phyloP scores from a whole-genome alignment of 768 basidiomycete genomes.

The Clitopilus hobsonii region DNA sequence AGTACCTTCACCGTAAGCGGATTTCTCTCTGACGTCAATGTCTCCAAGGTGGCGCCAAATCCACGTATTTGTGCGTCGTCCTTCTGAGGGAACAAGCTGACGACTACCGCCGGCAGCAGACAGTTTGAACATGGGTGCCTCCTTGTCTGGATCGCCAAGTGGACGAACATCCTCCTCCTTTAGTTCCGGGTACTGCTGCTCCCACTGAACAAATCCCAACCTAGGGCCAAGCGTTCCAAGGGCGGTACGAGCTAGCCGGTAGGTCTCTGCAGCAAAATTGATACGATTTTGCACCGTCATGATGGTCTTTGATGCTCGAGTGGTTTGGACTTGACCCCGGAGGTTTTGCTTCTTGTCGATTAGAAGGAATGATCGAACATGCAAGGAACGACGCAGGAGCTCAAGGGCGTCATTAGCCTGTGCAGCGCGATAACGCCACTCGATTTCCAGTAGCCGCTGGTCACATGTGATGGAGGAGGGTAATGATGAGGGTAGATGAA shows the following conservation, averaged over 20 bases:
- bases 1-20: neutral
- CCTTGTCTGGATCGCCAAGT: neutral
- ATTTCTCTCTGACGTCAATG: neutral
- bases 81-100: neutral
- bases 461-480: slow-evolving; percentile 1
- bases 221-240: neutral
- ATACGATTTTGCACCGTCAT: neutral
- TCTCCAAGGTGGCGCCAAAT: neutral
- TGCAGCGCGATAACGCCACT: slow-evolving; percentile 7
- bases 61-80: neutral
- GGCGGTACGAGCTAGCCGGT: slow-evolving; percentile 4
- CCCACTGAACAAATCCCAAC: slow-evolving; percentile 1
- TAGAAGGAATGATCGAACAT: slow-evolving; percentile 3
- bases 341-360: slow-evolving; percentile 6
- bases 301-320: slow-evolving; percentile 1
- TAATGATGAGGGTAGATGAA: slow-evolving; percentile 7
- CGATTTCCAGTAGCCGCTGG: neutral
- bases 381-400: slow-evolving; percentile 3
- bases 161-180: slow-evolving; percentile 6
- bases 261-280: neutral
- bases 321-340: slow-evolving; percentile 8
- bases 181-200: slow-evolving; percentile 1
- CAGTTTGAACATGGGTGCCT: neutral
- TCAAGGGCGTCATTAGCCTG: slow-evolving; percentile 12
- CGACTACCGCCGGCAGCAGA: neutral